phyloP scores from a whole-genome alignment of 805 yeast genomes.

The Barnettozyma siamensis region DNA sequence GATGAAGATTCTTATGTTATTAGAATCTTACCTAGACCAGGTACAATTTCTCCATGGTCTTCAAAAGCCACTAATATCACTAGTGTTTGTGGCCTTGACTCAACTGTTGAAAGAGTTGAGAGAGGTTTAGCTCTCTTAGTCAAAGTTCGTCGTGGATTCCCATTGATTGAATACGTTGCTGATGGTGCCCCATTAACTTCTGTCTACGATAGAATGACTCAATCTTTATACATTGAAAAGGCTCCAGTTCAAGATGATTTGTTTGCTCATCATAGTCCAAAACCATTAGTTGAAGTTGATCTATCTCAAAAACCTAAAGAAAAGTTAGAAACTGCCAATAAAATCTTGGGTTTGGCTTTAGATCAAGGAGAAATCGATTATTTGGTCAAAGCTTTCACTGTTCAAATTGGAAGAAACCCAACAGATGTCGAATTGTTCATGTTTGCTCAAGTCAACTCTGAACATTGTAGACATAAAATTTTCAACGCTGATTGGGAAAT shows the following conservation, averaged over 20 bases:
- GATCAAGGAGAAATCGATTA: constrained; percentile 92
- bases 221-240: constrained; percentile 50
- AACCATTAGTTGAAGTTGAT: constrained; percentile 74
- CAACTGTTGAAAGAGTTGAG: constrained; percentile 76
- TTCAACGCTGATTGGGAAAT: constrained; percentile 98
- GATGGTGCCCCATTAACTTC: constrained; percentile 58
- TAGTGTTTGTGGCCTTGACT: constrained; percentile 75
- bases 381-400: constrained; percentile 74
- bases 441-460: constrained; percentile 99
- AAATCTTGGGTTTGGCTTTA: constrained; percentile 84
- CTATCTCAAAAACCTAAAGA: constrained; percentile 45
- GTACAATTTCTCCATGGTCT: constrained; percentile 98
- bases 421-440: constrained; percentile 96
- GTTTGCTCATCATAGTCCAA: constrained; percentile 74
- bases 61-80: constrained; percentile 96
- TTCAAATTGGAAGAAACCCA: constrained; percentile 77
- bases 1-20: constrained; percentile 50
- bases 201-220: constrained; percentile 94
- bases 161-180: constrained; percentile 48
- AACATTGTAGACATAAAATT: constrained; percentile 98
- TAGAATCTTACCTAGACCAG: constrained; percentile 83
- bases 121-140: constrained; percentile 79
- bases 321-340: constrained; percentile 71
- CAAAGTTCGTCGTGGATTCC: constrained; percentile 65
- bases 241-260: constrained; percentile 66